Base-by-base conservation (phyloP, 2,329 filamentous ascomycete species). In the Trichoderma sp. region DNA sequence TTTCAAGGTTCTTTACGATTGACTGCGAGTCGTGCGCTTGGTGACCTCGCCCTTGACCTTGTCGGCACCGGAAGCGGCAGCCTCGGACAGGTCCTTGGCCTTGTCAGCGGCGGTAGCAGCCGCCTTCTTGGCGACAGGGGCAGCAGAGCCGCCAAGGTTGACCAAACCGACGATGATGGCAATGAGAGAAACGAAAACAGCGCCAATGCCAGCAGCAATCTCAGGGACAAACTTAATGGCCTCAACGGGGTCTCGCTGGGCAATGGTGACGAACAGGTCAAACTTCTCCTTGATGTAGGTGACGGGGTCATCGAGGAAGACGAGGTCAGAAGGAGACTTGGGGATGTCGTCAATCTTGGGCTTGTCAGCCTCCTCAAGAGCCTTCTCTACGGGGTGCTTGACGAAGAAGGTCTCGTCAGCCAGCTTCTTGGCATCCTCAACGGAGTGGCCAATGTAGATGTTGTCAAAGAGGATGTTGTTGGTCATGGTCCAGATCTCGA, bases 401-500 rank as follows among this genome's bases (percentile, higher is more conserved):
- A 93, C 83, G 78, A 93, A 91, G 81, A 94, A 99, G 68, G 93
- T 93, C 87, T 97, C 93, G 73, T 91, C 87, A 76, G 93, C 92
- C 78, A 99, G 86, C 84, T 94, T 92, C 82, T 92, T 89, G 72
- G 96, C 96, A 75, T 99, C 96, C 79, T 93, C 93, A 75, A 96
- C 81, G 24, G 95, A 98, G 89, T 99, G 96, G 73, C 96, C 96
- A 80, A 99, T 94, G 89, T 98, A 99, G 87, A 99, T 96, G 90
- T 99, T 99, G 89, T 98, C 93, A 77, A 99, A 98, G 77, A 97
- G 91, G 76, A 99, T 98, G 79, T 97, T 92, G 81, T 90, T 97
- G 85, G 97, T 95, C 96, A 99, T 99, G 77, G 96, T 98, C 96
- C 96, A 99, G 84, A 99, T 95, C 84, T 99, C 96, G 78, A 98